Percentiles rank a stretch among this genome's conserved stretches.
phyloP scores from a whole-genome alignment of 2,329 filamentous ascomycete species.

The Canariomyces notabilis region DNA sequence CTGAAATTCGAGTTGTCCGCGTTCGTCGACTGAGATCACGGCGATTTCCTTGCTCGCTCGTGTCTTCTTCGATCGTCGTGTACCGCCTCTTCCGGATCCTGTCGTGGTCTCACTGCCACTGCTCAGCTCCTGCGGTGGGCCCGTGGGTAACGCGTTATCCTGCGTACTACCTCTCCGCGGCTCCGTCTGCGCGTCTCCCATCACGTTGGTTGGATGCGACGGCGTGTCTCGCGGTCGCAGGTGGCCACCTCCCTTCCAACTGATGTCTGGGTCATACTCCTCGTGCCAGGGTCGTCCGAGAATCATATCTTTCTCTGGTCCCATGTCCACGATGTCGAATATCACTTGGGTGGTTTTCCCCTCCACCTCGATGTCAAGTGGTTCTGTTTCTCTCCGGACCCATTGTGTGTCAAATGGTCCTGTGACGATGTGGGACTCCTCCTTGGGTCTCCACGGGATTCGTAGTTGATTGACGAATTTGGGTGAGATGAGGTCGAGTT shows the following conservation, averaged over 20 bases:
- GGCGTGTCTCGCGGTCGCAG: not conserved
- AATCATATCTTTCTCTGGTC: constrained; percentile 6
- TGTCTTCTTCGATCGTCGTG: not conserved
- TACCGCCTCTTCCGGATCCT: constrained; percentile 1
- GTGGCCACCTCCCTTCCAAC: constrained; percentile 9
- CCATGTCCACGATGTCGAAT: constrained; percentile 7
- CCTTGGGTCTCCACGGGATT: constrained; percentile 1
- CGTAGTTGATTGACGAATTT: not conserved
- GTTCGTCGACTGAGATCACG: not conserved
- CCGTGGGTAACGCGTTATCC: not conserved
- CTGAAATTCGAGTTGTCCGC: not conserved
- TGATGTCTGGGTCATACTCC: constrained; percentile 7
- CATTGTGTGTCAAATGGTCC: constrained; percentile 1
- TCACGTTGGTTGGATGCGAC: not conserved
- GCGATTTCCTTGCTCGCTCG: not conserved
- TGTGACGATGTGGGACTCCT: not conserved
- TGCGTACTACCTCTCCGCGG: not conserved
- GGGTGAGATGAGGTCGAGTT: not conserved
- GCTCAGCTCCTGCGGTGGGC: not conserved
- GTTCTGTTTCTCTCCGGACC: not conserved
- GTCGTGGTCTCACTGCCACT: not conserved
- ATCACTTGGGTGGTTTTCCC: not conserved
- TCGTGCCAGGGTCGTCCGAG: not conserved
- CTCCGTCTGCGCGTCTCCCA: not conserved
- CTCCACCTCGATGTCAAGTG: constrained; percentile 1